Conservation (phyloP, 257 asterid species). For the Lycium ferocissimum region DNA sequence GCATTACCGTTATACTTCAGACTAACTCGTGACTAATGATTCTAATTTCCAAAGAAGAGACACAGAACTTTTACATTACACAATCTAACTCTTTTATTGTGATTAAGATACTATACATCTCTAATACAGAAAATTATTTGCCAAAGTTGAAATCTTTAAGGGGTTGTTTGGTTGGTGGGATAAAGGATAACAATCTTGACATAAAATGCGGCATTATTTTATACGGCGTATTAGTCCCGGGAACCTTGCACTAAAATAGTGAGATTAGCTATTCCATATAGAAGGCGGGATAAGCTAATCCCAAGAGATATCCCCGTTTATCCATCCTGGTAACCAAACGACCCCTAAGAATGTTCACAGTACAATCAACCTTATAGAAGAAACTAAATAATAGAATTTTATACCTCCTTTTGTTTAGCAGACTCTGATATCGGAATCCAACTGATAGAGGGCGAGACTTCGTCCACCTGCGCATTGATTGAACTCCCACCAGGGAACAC, state of each 20-base stretch:
- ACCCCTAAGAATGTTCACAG: too few species aligned
- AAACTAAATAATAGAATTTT: neutral
- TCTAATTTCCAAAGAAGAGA: neutral
- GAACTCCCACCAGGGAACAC: slow-evolving; percentile 60
- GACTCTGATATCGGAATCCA: slow-evolving; percentile 37
- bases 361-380: slow-evolving; percentile 10
- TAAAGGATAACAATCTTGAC: too few species aligned
- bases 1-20: slow-evolving; percentile 8
- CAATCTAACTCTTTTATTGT: neutral
- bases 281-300: too few species aligned
- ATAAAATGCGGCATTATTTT: too few species aligned
- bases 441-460: slow-evolving; percentile 46
- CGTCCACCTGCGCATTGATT: slow-evolving; percentile 50
- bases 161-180: too few species aligned
- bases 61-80: neutral
- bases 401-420: slow-evolving; percentile 59
- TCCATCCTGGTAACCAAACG: too few species aligned
- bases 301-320: too few species aligned
- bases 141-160: neutral
- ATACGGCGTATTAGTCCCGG: too few species aligned
- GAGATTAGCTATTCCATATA: too few species aligned
- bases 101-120: neutral
- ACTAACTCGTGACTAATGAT: neutral
- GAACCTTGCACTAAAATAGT: too few species aligned
- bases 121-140: neutral